These are phyloP conservation scores for Metschnikowia lochheadii DNA, from an alignment of 805 yeast species.

Conservation along the genomic window DNA sequence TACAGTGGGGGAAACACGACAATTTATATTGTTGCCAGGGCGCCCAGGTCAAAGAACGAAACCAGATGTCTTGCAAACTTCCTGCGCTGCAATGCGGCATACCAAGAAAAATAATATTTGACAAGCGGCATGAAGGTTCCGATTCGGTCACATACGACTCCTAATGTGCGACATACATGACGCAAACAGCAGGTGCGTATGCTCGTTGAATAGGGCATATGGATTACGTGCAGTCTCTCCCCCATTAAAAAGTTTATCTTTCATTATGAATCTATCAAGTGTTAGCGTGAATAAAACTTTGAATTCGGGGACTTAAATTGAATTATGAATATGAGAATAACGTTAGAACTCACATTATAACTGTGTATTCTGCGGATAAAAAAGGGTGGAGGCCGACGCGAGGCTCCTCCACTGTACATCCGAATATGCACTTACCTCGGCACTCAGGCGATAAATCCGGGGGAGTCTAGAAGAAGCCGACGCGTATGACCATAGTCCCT, in stretches of 20 bases:
- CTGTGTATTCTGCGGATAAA: no score
- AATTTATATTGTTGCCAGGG: not conserved
- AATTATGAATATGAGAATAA: no score
- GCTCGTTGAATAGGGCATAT: not conserved
- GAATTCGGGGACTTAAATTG: no score
- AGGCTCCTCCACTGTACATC: not conserved
- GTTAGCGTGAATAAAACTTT: no score
- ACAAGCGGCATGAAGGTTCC: not conserved
- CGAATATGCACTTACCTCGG: not conserved
- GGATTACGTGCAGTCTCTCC: not conserved
- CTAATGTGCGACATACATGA: conserved; percentile 4
- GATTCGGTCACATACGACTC: not conserved
- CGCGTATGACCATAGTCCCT: not conserved
- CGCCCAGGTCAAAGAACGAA: no score
- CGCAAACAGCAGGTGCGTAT: not conserved
- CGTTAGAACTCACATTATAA: no score
- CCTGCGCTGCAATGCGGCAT: not conserved
- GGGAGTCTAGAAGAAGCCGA: not conserved
- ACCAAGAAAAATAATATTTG: not conserved
- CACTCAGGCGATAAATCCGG: not conserved
- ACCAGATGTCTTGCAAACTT: not conserved
- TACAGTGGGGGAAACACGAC: not conserved
- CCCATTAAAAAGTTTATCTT: not conserved
- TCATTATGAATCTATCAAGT: no score
- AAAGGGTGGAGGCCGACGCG: no score